These are phyloP conservation scores for Starmerella powellii DNA, from an alignment of 805 yeast genomes.

Conservation along the genomic window DNA sequence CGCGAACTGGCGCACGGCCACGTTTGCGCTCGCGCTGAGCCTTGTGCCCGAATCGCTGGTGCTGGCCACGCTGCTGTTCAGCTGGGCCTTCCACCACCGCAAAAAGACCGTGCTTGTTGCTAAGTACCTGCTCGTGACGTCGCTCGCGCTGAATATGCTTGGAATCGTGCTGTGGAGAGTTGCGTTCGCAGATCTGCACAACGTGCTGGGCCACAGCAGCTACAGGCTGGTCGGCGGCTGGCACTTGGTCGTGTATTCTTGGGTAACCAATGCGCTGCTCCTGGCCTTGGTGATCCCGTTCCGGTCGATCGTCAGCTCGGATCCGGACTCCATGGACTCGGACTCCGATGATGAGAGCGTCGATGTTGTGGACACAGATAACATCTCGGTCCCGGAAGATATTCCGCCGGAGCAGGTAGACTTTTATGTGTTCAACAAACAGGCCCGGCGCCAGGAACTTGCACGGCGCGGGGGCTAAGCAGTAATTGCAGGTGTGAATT, in stretches of 20 bases:
- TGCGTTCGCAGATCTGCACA: constrained; percentile 14
- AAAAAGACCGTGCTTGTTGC: constrained; percentile 19
- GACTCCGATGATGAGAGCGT: constrained; percentile 16
- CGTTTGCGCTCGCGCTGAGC: constrained; percentile 23
- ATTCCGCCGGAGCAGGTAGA: constrained; percentile 22
- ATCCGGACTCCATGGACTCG: background rate
- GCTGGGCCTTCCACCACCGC: constrained; percentile 20
- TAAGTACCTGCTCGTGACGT: constrained; percentile 12
- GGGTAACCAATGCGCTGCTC: constrained; percentile 15
- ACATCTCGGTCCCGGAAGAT: constrained; percentile 21
- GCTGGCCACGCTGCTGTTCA: constrained; percentile 16
- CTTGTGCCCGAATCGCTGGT: constrained; percentile 21
- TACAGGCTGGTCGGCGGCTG: constrained; percentile 23
- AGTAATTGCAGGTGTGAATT: background rate
- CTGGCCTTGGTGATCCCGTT: constrained; percentile 20
- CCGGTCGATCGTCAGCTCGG: constrained; percentile 20
- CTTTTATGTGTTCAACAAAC: constrained; percentile 21
- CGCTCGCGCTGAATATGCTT: constrained; percentile 22
- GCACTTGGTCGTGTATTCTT: constrained; percentile 18
- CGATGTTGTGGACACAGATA: constrained; percentile 18
- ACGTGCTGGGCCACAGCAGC: constrained; percentile 14
- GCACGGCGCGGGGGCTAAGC: constrained; percentile 1
- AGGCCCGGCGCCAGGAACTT: constrained; percentile 21
- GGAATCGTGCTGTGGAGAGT: constrained; percentile 16
- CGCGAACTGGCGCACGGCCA: constrained; percentile 25